These are phyloP conservation scores for Elasticomyces elasticus DNA, from an alignment of 495 filamentous ascomycete species.

Conservation along the genomic window DNA sequence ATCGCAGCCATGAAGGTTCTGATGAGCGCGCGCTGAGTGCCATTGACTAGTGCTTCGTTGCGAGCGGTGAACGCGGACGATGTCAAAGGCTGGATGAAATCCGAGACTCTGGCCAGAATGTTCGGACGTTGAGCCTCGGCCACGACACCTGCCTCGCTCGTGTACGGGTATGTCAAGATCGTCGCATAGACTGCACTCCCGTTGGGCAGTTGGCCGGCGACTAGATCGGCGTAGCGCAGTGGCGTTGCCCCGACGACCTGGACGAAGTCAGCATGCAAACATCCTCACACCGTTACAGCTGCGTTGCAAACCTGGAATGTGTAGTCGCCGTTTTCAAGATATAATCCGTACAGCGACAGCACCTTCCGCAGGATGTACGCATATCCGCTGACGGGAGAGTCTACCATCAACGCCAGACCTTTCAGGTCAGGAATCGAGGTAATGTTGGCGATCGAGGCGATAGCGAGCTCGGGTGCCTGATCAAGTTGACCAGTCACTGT, in stretches of 20 bases:
- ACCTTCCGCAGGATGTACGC: conserved; percentile 26
- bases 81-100: conserved; percentile 22
- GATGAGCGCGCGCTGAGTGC: conserved; percentile 16
- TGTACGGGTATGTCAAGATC: conserved; percentile 27
- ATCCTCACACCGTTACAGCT: too few relatives aligned
- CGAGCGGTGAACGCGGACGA: conserved; percentile 25
- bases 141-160: conserved; percentile 13
- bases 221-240: conserved; percentile 22
- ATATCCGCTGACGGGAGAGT: conserved; percentile 25
- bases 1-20: conserved; percentile 28
- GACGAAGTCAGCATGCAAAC: conserved; percentile 12
- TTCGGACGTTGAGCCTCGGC: conserved; percentile 14
- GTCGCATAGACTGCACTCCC: conserved; percentile 27
- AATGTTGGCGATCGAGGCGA: conserved; percentile 23
- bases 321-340: conserved; percentile 19
- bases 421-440: conserved; percentile 22
- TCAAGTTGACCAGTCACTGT: conserved; percentile 26
- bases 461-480: conserved; percentile 21
- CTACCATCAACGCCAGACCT: conserved; percentile 26
- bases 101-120: conserved; percentile 23
- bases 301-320: conserved; percentile 23
- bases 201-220: conserved; percentile 23
- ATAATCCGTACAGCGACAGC: conserved; percentile 19
- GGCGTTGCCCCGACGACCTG: conserved; percentile 23
- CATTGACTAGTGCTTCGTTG: background rate